Base-by-base conservation (phyloP, 1,284 basidiomycete genomes). In the Neonothopanus nambi region DNA sequence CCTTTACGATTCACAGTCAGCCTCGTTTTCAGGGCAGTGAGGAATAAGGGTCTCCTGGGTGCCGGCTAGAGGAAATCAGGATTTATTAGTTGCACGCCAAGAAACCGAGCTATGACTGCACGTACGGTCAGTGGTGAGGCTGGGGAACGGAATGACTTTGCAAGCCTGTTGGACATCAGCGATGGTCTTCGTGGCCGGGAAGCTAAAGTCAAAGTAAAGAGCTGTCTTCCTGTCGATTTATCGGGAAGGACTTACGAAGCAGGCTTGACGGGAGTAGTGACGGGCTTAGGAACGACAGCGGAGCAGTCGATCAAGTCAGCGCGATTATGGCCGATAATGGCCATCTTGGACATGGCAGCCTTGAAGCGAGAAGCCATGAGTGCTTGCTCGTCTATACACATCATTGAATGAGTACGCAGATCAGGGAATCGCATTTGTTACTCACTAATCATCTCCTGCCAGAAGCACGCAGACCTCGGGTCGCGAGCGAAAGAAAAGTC, bases 361-460 rank as follows among this genome's bases (percentile, higher is more conserved):
- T n/a, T n/a, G n/a, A n/a, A n/a, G n/a, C n/a, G n/a, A n/a, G n/a
- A n/a, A n/a, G n/a, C n/a, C n/a, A n/a, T n/a, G n/a, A n/a, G n/a
- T n/a, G n/a, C n/a, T n/a, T n/a, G n/a, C n/a, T n/a, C n/a, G n/a
- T n/a, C n/a, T n/a, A n/a, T n/a, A n/a, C n/a, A n/a, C n/a, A n/a
- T n/a, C n/a, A n/a, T n/a, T n/a, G n/a, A n/a, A n/a, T n/a, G n/a
- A n/a, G n/a, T n/a, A n/a, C n/a, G n/a, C n/a, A n/a, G n/a, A n/a
- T n/a, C n/a, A n/a, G n/a, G n/a, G n/a, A n/a, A n/a, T n/a, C n/a
- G n/a, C n/a, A n/a, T n/a, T n/a, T n/a, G n/a, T n/a, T n/a, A 57
- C 65, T 47, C 52, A 70, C 68, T 63, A 48, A 70, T 62, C 56
- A 70, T 65, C 2, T 64, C 63, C 58, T 71, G 70, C 69, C 67